These are phyloP conservation scores for Plicaturopsis crispa DNA, from an alignment of 768 basidiomycete species.

Conservation along the genomic window DNA sequence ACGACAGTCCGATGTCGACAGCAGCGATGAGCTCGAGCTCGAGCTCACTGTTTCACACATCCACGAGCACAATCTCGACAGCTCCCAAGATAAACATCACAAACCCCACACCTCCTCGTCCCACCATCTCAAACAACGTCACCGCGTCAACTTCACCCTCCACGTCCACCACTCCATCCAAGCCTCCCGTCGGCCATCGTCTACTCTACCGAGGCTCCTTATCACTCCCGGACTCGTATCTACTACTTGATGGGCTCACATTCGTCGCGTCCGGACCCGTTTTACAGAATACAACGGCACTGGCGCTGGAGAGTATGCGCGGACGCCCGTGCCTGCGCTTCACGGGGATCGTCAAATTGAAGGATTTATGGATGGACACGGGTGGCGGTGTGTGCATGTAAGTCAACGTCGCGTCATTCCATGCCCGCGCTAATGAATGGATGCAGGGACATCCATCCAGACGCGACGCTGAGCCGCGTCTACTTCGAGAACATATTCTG, in stretches of 20 bases:
- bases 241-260: slow-evolving; percentile 67
- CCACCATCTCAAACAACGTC: not conserved
- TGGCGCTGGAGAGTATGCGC: slow-evolving; percentile 77
- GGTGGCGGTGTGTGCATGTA: slow-evolving; percentile 42
- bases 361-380: slow-evolving; percentile 54
- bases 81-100: too few species aligned
- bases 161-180: too few species aligned
- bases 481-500: slow-evolving; percentile 73
- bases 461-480: slow-evolving; percentile 48
- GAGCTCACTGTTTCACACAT: too few species aligned
- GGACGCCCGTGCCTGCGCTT: slow-evolving; percentile 58
- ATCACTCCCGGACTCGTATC: slow-evolving; percentile 63
- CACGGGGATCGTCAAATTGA: slow-evolving; percentile 42
- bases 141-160: not conserved
- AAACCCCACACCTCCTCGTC: too few species aligned
- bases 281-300: slow-evolving; percentile 60
- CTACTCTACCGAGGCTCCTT: slow-evolving; percentile 72
- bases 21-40: too few species aligned
- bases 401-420: slow-evolving; percentile 18
- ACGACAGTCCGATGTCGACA: too few species aligned
- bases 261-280: slow-evolving; percentile 51
- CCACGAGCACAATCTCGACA: too few species aligned
- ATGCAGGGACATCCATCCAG: slow-evolving; percentile 62
- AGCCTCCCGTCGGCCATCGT: slow-evolving; percentile 31
- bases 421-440: not conserved